Conservation (phyloP, 495 filamentous ascomycete species). For the Lindgomyces ingoldianus region DNA sequence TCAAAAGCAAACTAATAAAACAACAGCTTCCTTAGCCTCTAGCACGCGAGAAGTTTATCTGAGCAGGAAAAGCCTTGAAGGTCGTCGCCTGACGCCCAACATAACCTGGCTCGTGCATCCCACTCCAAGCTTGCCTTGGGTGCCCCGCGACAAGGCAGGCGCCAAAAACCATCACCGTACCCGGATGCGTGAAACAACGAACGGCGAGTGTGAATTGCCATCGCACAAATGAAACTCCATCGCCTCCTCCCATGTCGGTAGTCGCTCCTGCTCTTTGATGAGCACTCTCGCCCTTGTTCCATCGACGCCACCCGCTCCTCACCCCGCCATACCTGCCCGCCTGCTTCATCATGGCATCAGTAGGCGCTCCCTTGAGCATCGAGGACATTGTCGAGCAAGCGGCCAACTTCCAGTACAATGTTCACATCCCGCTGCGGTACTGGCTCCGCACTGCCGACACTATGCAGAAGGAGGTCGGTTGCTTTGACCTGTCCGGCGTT, state of each 20-base stretch:
- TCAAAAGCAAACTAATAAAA: too few species aligned
- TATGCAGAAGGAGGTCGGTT: conserved; percentile 71
- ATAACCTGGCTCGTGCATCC: conserved; percentile 18
- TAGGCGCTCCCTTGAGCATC: conserved; percentile 61
- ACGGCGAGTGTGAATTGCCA: conserved; percentile 6
- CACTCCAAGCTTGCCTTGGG: too few species aligned
- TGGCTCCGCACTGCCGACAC: conserved; percentile 83
- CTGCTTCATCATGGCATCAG: conserved; percentile 27
- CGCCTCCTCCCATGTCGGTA: conserved; percentile 15
- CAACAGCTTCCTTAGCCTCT: too few species aligned
- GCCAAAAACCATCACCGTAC: too few species aligned
- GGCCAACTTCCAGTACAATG: conserved; percentile 76
- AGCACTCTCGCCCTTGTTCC: neutral
- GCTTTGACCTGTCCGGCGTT: neutral
- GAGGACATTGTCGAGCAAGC: conserved; percentile 72
- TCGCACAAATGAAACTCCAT: conserved; percentile 28
- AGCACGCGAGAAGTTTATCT: too few species aligned
- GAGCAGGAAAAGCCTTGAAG: too few species aligned
- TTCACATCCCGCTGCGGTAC: conserved; percentile 66
- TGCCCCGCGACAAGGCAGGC: conserved; percentile 16
- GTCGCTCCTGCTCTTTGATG: neutral
- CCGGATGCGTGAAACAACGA: conserved; percentile 14
- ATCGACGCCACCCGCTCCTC: neutral
- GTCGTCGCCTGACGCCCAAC: too few species aligned
- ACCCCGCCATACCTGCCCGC: neutral